phyloP scores from a whole-genome alignment of 768 basidiomycete genomes.

The Suillus subalutaceus region DNA sequence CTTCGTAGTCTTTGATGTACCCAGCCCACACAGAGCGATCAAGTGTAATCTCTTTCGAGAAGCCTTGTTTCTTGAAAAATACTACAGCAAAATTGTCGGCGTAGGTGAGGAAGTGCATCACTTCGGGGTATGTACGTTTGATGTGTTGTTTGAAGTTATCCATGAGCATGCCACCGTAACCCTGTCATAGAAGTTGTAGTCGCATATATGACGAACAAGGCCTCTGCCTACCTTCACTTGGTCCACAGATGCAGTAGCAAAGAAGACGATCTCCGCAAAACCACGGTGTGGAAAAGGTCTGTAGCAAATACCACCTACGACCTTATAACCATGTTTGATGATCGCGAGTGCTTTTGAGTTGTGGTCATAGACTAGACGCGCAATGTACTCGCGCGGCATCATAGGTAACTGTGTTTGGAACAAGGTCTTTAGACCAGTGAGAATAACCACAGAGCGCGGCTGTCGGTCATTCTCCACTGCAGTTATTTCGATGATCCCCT shows the following conservation, averaged over 20 bases:
- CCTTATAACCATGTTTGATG: conserved; percentile 91
- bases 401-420: conserved; percentile 98
- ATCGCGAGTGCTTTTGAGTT: conserved; percentile 95
- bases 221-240: conserved; percentile 83
- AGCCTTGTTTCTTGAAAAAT: conserved; percentile 99
- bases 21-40: conserved; percentile 93
- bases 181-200: conserved; percentile 48
- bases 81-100: conserved; percentile 99
- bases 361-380: conserved; percentile 88
- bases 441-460: conserved; percentile 77
- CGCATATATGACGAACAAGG: conserved; percentile 1
- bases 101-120: conserved; percentile 96
- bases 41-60: conserved; percentile 96
- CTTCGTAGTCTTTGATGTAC: conserved; percentile 99
- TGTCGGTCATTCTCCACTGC: conserved; percentile 84
- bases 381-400: conserved; percentile 99
- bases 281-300: conserved; percentile 93
- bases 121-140: conserved; percentile 75
- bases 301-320: conserved; percentile 97
- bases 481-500: conserved; percentile 79
- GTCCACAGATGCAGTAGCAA: conserved; percentile 93
- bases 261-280: conserved; percentile 99
- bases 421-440: conserved; percentile 94
- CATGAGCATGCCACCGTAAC: conserved; percentile 98
- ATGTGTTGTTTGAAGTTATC: conserved; percentile 97